Base-by-base conservation (phyloP, 192 early-diverging fungal genomes). In the Coemansia sp. region DNA sequence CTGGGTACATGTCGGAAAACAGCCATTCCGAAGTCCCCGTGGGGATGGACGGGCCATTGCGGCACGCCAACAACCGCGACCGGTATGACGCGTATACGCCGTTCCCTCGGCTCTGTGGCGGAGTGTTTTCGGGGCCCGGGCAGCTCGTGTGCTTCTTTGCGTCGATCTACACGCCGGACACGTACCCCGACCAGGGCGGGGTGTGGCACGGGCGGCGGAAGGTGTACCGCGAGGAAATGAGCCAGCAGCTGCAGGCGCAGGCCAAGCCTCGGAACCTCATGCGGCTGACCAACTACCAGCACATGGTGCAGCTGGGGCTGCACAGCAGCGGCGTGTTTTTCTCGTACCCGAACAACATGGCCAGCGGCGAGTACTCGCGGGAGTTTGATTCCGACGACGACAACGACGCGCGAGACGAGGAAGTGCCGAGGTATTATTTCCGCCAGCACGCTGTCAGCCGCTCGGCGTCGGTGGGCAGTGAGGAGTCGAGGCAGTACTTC, bases 101-200 rank as follows among this genome's bases (percentile, higher is more conserved):
- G 47, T 86, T 86, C 29, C 85, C 85, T 18, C 68, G 85, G 27
- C 78, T 86, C 16, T 86, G 85, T 55, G 85, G 85, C 63, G 85
- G 75, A 11, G 75, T 75, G 49, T 86, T 86, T 43, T 73, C 72
- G 34, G 81, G 81, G 20, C 64, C 84, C 10, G 80, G 80, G 43
- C 63, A 67, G 63, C 72, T 86, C 31, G 73, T 84, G 33, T 80
- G 78, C 65, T 84, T 86, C 40, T 86, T 80, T 43, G 75, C 81
- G 22, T 72, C 85, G 42, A 68, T 80, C 16, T 82, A 79, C 40
- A 63, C 79, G 59, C 73, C 69, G 5, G 77, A 78, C 49, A 75
- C 73, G 64, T 75, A 75, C 38, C 80, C 80, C 3, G 80, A 68
- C 38, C 64, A 47, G 34, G 62, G 62, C 38, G 68, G 67, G 7